These are phyloP conservation scores for Botrytis fabae DNA, from an alignment of 2,329 filamentous ascomycete genomes.

Conservation along the genomic window DNA sequence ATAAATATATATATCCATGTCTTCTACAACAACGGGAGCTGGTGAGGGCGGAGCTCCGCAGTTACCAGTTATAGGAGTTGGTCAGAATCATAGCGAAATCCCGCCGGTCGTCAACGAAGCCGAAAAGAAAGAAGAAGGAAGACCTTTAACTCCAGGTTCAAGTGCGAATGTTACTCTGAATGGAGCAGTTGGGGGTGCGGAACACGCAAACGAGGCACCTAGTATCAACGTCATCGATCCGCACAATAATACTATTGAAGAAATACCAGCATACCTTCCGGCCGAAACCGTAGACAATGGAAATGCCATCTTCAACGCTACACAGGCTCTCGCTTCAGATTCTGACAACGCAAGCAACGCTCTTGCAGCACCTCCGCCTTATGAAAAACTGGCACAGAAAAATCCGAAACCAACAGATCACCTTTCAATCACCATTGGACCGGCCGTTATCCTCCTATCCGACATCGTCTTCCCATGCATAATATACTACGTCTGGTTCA, in stretches of 20 bases:
- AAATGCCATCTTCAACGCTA: slow-evolving; percentile 10
- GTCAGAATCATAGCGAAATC: not conserved
- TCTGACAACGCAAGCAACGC: slow-evolving; percentile 4
- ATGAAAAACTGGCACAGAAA: slow-evolving; percentile 33
- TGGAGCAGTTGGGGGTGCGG: not conserved
- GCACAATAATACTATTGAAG: not conserved
- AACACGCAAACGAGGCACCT: not conserved
- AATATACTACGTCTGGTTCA: slow-evolving; percentile 29
- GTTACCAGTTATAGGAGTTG: not conserved
- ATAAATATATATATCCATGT: slow-evolving; percentile 9
- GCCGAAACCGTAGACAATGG: slow-evolving; percentile 1
- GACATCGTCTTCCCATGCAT: slow-evolving; percentile 34
- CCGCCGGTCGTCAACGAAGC: not conserved
- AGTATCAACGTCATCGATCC: not conserved
- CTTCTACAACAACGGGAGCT: not conserved
- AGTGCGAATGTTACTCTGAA: not conserved
- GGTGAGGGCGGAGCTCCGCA: not conserved
- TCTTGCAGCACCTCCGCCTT: slow-evolving; percentile 16
- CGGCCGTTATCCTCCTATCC: slow-evolving; percentile 32
- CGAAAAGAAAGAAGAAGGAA: slow-evolving; percentile 11
- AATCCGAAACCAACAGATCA: slow-evolving; percentile 31
- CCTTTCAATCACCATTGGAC: slow-evolving; percentile 33
- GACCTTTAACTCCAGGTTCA: slow-evolving; percentile 8
- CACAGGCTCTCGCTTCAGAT: not conserved
- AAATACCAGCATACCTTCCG: not conserved